Conservation (phyloP, 2,329 filamentous ascomycete species). For the Ophiostoma piceae region DNA sequence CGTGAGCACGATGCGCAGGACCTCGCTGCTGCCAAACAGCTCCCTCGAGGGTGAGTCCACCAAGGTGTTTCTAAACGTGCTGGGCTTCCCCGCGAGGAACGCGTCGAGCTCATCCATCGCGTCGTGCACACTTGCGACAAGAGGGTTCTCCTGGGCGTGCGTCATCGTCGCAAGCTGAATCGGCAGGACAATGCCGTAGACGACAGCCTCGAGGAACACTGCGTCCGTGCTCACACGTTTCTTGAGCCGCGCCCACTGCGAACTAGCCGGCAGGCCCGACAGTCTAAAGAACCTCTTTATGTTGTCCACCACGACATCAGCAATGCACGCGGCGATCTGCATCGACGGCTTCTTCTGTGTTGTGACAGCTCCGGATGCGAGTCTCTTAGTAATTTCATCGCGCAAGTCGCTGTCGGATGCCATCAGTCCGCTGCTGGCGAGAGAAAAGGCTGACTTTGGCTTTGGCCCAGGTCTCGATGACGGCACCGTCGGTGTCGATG, state of each 20-base stretch:
- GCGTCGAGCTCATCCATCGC: not conserved
- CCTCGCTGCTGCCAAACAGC: not conserved
- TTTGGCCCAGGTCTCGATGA: not conserved
- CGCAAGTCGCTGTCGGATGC: not conserved
- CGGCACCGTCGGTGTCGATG: not conserved
- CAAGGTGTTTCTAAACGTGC: not conserved
- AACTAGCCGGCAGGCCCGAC: conserved; percentile 27
- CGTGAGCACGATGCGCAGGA: not conserved
- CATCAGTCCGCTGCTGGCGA: not conserved
- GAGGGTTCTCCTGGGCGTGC: not conserved
- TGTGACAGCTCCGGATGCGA: not conserved
- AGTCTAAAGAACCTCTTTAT: not conserved
- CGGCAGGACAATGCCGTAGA: conserved; percentile 30
- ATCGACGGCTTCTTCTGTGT: not conserved
- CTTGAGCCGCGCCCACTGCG: conserved; percentile 32
- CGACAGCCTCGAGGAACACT: conserved; percentile 34
- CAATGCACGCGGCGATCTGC: not conserved
- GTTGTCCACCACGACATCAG: conserved; percentile 17
- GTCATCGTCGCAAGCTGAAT: conserved; percentile 19
- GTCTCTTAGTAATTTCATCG: not conserved
- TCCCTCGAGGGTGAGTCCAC: not conserved
- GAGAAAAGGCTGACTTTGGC: not conserved
- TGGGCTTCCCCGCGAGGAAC: not conserved
- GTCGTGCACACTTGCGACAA: not conserved
- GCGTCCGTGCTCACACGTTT: not conserved